Base-by-base conservation (phyloP, 2,329 filamentous ascomycete species). In the Juglanconis sp. region DNA sequence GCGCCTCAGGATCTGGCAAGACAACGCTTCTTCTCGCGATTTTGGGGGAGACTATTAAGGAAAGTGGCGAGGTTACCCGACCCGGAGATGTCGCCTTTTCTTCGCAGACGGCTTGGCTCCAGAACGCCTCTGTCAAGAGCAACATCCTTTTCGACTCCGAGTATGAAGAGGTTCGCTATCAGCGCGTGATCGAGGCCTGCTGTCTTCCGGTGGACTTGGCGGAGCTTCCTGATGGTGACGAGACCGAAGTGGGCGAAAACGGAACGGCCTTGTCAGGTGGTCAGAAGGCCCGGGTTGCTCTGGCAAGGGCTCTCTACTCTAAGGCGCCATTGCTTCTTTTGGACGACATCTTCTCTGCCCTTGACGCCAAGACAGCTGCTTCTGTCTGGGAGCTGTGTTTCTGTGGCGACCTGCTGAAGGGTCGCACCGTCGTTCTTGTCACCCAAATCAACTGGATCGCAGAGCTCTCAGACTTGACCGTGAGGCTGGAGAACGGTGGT, bases 321-420 rank as follows among this genome's bases (percentile, higher is more conserved):
- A 80, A 79, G 57, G 78, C 83, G 0, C 74, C 80, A 1, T 73
- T 85, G 2, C 71, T 86, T 30, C 72, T 87, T 0, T 76, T 87
- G 1, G 84, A 87, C 63, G 84, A 87, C 60, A 77, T 86, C 3
- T 84, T 87, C 64, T 83, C 83, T 1, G 84, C 84, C 0, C 73
- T 87, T 0, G 84, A 87, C 65, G 77, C 83, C 17, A 83, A 84
- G 64, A 87, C 84, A 0, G 79, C 81, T 1, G 79, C 81, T 15
- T 73, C 76, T 3, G 75, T 87, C 1, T 86, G 83, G 79, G 77
- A 82, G 60, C 74, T 79, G 57, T 85, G 81, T 64, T 86, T 87
- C 64, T 85, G 83, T 61, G 75, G 77, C 51, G 80, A 83, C 52
- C 66, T 87, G 32, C 74, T 87, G 9, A 74, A 74, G 24, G 81